Base-by-base conservation (phyloP, 192 early-diverging fungal genomes). In the Rhizoclosmatium globosum region DNA sequence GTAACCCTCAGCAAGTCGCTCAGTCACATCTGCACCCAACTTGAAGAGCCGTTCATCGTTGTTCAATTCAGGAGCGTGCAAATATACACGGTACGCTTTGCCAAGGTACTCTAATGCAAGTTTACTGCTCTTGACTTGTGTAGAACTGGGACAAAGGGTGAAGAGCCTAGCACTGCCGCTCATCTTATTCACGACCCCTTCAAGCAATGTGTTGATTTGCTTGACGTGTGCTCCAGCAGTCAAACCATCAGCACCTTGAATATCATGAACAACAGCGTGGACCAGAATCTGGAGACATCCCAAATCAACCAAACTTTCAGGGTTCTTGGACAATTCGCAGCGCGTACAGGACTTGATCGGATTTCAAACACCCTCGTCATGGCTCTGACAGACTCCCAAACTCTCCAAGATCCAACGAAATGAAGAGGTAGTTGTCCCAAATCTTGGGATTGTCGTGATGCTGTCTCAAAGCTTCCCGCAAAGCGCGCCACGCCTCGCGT, bases 351-450 rank as follows among this genome's bases (percentile, higher is more conserved):
- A 68, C 94, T 89, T 83, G 87, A 91, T 31, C 93, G 82, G 57
- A 96, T 79, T 47, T 94, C 94, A 2, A 98, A 87, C 4, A 99
- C 76, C 60, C 92, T 89, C 38, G 89, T 86, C 92, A 97, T 91
- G 3, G 97, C 92, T 23, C 90, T 91, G 46, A 99, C 94, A 6
- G 95, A 92, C 81, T 95, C 92, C 89, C 76, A 72, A 96, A 92
- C 77, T 95, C 89, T 23, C 91, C 92, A 39, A 98, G 68, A 76
- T 95, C 93, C 58, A 94, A 65, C 19, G 93, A 88, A 4, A 90
- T 87, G 71, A 90, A 93, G 89, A 98, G 79, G 65, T 94, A 93
- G 84, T 99, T 99, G 50, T 94, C 89, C 97, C 97, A 98, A 71
- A 99, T 94, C 78, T 93, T 93, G 90, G 93, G 94, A 72, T 88